Evolutionary conservation across 1,139 yeast species (phyloP).

Genomic region (Pichia sp.): DNA sequence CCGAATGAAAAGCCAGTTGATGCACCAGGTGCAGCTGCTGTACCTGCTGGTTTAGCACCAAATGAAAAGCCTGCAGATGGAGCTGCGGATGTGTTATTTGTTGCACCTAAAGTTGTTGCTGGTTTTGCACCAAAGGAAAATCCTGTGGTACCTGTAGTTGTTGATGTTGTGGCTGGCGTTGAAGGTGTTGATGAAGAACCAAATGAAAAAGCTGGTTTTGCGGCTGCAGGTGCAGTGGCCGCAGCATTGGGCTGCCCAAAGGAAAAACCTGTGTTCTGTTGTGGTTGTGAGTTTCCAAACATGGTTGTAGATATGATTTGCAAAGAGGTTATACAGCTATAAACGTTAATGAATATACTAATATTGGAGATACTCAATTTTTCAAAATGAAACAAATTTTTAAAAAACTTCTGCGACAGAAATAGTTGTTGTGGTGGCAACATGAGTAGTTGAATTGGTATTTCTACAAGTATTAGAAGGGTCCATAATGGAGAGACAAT

Average conservation of each 20-base stretch:
- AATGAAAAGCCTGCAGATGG: constrained; percentile 16
- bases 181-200: constrained; percentile 9
- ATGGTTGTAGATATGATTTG: background rate
- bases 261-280: constrained; percentile 19
- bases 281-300: constrained; percentile 13
- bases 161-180: constrained; percentile 1
- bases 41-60: constrained; percentile 33
- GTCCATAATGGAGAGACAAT: no score
- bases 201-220: constrained; percentile 10
- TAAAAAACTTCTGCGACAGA: background rate
- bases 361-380: no score
- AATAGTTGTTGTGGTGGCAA: background rate
- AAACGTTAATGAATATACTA: background rate
- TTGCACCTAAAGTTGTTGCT: background rate
- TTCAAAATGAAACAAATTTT: background rate
- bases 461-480: background rate
- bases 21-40: constrained; percentile 10
- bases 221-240: constrained; percentile 11
- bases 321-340: background rate
- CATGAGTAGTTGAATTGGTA: background rate
- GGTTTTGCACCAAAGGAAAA: background rate
- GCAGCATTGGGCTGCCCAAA: background rate
- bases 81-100: background rate
- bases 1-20: constrained; percentile 6
- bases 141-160: background rate